Evolutionary conservation across 164 flowering plant species (phyloP), one percentile per base, ranked within the genome.

Genomic region (Paratinospora sagittata): DNA sequence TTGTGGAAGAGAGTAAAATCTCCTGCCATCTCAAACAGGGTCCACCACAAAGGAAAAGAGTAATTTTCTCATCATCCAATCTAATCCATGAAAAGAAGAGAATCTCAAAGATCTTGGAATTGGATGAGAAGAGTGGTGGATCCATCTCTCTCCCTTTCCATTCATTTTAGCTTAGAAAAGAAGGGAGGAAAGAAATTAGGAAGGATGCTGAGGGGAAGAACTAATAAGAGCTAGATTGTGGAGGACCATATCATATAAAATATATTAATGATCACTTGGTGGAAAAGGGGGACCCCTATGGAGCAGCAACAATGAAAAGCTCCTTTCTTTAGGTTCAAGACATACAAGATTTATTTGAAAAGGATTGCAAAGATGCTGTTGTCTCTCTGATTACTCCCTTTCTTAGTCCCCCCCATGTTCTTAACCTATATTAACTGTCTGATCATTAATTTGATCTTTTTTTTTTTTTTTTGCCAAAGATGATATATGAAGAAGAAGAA

Each of bases 31-130:
- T n/a, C n/a, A n/a, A n/a, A n/a, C n/a, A 52, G 58, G 58, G 58
- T 57, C 52, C 55, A 68, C 61, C 70, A 58, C 11, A 81, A 76
- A 74, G 72, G 78, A 78, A 78, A 73, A 81, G 72, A n/a, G 74
- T 78, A 78, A 76, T 73, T 36, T 75, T 36, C 39, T 49, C 58
- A 52, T 52, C 23, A 52, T 43, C 49, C 49, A 43, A 9, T 11
- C 58, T n/a, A n/a, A n/a, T n/a, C n/a, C n/a, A 52, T 13, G n/a
- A 73, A 73, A 72, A 82, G 79, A 79, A 78, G 78, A 78, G 85
- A 80, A 85, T 80, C 83, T 74, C 60, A 67, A 81, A 80, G 83
- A 84, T 84, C 78, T 80, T 75, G 78, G 66, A 69, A 23, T 76
- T 78, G 84, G 79, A 33, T 78, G 81, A 77, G 75, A 69, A 70